Evolutionary conservation across 345 rosid species (phyloP), one percentile per base, ranked within the genome.

Genomic region (Brassica juncea): DNA sequence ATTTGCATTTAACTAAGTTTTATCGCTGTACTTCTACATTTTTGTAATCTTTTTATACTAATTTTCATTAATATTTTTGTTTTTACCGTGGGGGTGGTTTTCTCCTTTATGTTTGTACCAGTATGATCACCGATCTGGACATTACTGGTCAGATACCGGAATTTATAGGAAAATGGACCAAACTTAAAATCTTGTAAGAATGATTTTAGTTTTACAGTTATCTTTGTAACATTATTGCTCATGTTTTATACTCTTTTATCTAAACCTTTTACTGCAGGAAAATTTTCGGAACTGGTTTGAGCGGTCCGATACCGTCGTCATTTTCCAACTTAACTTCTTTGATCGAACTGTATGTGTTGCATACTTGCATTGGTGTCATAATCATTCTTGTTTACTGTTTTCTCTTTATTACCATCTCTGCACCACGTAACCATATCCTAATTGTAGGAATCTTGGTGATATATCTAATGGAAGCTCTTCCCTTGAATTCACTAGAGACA

Each of bases 371-470:
- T 71, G 49, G 12, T 62, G 52, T 34, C 37, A 34, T 8, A 34
- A 34, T 6, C 37, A 34, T 34, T 34, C 37, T 34, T 34, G 8
- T 34, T 34, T 34, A 34, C 1, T 6, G 8, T 15, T 47, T 60
- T 59, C 23, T 63, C 10, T 75, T 68, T 35, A 12, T 21, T 21
- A 19, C 54, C 1, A 27, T 60, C 49, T 68, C 6, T 60, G 35
- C 12, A 49, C 10, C 8, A 37, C 0, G 19, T 66, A 54, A 60
- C 25, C 15, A 9, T 78, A 27, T 5, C 37, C 58, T 25, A 57
- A n/a, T 57, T 74, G 23, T 12, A 91, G 95, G 92, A 84, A 82
- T 78, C 84, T 91, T 82, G 87, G 90, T 27, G 93, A 80, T 83
- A 78, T 91, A 47, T 76, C 87, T 34, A 85, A 89, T 77, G 89